Percentiles rank a stretch among this genome's conserved stretches.
phyloP scores from a whole-genome alignment of 2,329 filamentous ascomycete genomes.

The Pyrenophora graminea region DNA sequence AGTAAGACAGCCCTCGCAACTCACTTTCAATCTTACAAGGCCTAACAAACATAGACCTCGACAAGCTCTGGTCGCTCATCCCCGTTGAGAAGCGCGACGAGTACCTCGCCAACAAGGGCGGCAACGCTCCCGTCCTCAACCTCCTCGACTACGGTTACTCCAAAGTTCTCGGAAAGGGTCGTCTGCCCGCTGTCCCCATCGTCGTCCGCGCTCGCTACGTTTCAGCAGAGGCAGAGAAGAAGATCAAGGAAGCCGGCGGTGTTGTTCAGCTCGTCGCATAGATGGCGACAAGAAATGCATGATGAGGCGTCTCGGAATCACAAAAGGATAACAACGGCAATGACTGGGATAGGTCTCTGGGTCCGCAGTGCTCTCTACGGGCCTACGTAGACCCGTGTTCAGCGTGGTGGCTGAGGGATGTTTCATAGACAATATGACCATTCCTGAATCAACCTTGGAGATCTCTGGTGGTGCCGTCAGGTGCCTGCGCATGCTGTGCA shows the following conservation, averaged over 20 bases:
- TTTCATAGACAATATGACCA: constrained; percentile 51
- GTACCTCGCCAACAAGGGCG: constrained; percentile 83
- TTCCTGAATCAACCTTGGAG: constrained; percentile 56
- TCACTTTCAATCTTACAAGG: neutral
- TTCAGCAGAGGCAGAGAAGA: constrained; percentile 94
- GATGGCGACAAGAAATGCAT: constrained; percentile 37
- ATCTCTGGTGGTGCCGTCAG: neutral
- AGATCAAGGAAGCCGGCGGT: constrained; percentile 98
- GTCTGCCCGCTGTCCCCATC: constrained; percentile 87
- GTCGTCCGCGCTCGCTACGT: constrained; percentile 96
- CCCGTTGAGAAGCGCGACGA: constrained; percentile 90
- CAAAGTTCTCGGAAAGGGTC: constrained; percentile 98
- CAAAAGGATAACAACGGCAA: constrained; percentile 29
- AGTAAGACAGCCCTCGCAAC: neutral
- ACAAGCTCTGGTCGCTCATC: constrained; percentile 98
- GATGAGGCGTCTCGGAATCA: constrained; percentile 33
- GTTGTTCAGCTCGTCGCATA: constrained; percentile 95
- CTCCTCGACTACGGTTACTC: constrained; percentile 96
- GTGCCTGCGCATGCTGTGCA: too few relatives aligned
- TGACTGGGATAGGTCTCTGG: constrained; percentile 31
- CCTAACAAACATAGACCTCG: constrained; percentile 62
- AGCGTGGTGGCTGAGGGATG: constrained; percentile 60
- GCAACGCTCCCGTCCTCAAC: constrained; percentile 97
- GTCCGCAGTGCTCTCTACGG: constrained; percentile 29
- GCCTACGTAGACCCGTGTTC: constrained; percentile 26